These are phyloP conservation scores for Ganoderma meredithae DNA, from an alignment of 1,284 basidiomycete species.

Conservation along the genomic window DNA sequence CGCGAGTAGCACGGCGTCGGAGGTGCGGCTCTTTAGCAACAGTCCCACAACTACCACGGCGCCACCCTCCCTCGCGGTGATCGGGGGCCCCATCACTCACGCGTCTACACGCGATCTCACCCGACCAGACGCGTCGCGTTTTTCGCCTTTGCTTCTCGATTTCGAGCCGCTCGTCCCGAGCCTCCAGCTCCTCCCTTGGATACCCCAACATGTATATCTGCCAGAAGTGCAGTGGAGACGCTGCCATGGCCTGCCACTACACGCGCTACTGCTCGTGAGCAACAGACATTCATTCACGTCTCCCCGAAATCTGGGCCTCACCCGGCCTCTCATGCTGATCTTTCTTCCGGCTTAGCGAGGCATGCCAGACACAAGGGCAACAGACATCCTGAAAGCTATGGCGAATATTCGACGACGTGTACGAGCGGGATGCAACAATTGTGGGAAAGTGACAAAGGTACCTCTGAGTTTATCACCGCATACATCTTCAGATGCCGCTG, in stretches of 20 bases:
- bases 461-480: slow-evolving; percentile 8
- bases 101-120: not conserved
- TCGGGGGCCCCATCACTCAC: not conserved
- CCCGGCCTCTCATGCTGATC: not conserved
- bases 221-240: not conserved
- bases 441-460: slow-evolving; percentile 39
- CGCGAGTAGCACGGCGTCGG: slow-evolving; percentile 19
- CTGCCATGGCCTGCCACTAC: slow-evolving; percentile 22
- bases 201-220: slow-evolving; percentile 2
- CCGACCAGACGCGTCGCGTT: not conserved
- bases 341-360: slow-evolving; percentile 11
- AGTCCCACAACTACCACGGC: slow-evolving; percentile 17
- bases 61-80: slow-evolving; percentile 5
- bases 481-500: too few species aligned
- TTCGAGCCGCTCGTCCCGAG: not conserved
- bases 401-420: slow-evolving; percentile 39
- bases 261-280: slow-evolving; percentile 33
- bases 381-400: slow-evolving; percentile 40
- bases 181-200: not conserved
- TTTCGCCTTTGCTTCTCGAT: not conserved
- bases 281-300: not conserved
- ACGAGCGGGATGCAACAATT: slow-evolving; percentile 45
- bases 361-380: slow-evolving; percentile 43
- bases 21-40: slow-evolving; percentile 26
- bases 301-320: not conserved